A percentile compares a stretch with the other conserved stretches of the same genome.
Conservation (phyloP, 2,329 filamentous ascomycete species). For the Plenodomus biglobosus region DNA sequence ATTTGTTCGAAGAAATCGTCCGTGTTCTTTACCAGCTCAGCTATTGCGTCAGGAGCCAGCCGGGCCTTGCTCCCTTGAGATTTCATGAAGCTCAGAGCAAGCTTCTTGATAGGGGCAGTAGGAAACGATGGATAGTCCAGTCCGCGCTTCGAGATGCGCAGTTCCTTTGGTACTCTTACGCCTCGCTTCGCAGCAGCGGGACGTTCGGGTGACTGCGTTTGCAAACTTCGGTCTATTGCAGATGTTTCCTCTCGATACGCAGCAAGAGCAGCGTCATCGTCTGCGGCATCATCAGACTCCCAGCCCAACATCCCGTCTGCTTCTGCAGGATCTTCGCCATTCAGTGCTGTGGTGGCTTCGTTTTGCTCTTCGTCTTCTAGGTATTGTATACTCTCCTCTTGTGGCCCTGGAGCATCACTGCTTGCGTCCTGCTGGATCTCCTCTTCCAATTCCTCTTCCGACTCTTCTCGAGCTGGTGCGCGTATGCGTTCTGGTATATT, state of each 20-base stretch:
- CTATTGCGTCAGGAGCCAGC: slow-evolving; percentile 71
- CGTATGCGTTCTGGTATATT: slow-evolving; percentile 40
- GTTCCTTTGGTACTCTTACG: slow-evolving; percentile 50
- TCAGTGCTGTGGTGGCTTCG: slow-evolving; percentile 32
- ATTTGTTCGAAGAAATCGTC: slow-evolving; percentile 93
- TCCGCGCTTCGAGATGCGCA: slow-evolving; percentile 68
- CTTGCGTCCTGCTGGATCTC: slow-evolving; percentile 6
- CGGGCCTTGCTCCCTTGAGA: slow-evolving; percentile 68
- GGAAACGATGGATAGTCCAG: slow-evolving; percentile 77
- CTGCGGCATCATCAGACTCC: slow-evolving; percentile 33
- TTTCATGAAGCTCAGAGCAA: slow-evolving; percentile 71
- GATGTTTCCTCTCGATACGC: slow-evolving; percentile 41
- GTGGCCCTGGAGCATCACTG: slow-evolving; percentile 18
- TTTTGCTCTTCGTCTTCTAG: slow-evolving; percentile 19
- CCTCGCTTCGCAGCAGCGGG: slow-evolving; percentile 13
- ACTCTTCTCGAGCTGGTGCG: slow-evolving; percentile 18
- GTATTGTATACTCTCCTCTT: slow-evolving; percentile 32
- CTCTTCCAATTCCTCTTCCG: slow-evolving; percentile 11
- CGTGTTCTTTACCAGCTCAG: slow-evolving; percentile 74
- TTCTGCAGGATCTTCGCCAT: slow-evolving; percentile 15
- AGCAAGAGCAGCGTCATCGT: slow-evolving; percentile 33
- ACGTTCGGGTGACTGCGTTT: slow-evolving; percentile 28
- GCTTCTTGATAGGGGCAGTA: slow-evolving; percentile 67
- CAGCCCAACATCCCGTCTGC: slow-evolving; percentile 28
- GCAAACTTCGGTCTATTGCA: slow-evolving; percentile 39